Evolutionary conservation across 2,329 filamentous ascomycete species (phyloP), one percentile per base, ranked within the genome.

Genomic region (Pezicula carpinea): DNA sequence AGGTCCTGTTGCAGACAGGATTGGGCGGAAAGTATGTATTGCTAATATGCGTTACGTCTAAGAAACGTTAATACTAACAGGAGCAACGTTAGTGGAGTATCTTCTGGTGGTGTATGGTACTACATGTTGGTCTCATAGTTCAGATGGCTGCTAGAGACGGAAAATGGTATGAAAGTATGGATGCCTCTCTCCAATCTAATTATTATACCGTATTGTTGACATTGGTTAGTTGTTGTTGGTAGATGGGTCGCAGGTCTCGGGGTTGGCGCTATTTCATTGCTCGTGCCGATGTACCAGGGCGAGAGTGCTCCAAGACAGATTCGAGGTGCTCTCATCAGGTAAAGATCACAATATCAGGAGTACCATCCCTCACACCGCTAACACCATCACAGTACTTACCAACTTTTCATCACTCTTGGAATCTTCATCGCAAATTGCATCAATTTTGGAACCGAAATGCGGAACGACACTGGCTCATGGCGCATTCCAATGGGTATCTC

Each of bases 371-470:
- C 41, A 82, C 82, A n/a, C 76, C 82, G 7, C 75, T 77, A 21
- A 29, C 26, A 64, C 76, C 33, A 14, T 11, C n/a, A 7, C 33
- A 35, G 33, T 19, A 35, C 33, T 10, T 87, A 87, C 65, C 84
- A 87, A 65, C 75, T 87, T 8, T 80, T 86, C 68, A 85, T 87
- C 60, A 87, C 83, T 1, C 67, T 86, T 15, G 84, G 84, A 13
- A 85, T 87, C 51, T 75, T 80, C 34, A 59, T 75, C 32, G 69
- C 74, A 45, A 76, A 76, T 53, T 64, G 72, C 42, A 69, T 80
- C 58, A 79, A 79, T 64, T 77, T 69, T 42, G 75, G 72, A 31
- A 59, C 59, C 0, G 62, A 67, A 36, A 67, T 64, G 0, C 57
- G 63, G 11, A 43, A 49, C 6, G 62, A 63, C 46, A 60, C 70